phyloP scores from a whole-genome alignment of 2,329 filamentous ascomycete species.

The Cryphonectria naterciae region DNA sequence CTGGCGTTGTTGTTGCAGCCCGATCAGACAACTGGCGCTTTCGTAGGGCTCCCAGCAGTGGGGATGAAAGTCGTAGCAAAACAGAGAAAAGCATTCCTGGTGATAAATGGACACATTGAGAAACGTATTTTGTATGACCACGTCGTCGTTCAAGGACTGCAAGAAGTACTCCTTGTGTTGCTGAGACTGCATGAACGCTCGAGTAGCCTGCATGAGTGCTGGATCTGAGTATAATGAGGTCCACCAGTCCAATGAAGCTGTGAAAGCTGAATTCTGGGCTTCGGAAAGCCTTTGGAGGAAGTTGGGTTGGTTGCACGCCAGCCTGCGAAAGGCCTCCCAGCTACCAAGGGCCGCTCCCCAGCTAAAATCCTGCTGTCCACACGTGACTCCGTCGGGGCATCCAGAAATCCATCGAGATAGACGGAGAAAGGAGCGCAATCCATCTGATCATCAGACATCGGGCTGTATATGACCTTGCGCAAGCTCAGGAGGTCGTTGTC shows the following conservation, averaged over 20 bases:
- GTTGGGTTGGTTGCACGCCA: too few species aligned
- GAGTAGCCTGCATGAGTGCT: neutral
- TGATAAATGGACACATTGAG: neutral
- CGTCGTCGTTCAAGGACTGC: neutral
- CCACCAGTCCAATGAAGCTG: neutral
- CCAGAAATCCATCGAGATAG: too few species aligned
- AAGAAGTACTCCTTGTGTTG: neutral
- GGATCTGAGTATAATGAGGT: neutral
- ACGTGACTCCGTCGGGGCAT: too few species aligned
- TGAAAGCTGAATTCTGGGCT: neutral
- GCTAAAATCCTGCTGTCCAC: too few species aligned
- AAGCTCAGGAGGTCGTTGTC: too few species aligned
- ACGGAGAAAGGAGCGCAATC: too few species aligned
- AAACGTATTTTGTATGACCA: neutral
- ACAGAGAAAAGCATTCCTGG: neutral
- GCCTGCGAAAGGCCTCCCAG: too few species aligned
- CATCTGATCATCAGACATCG: too few species aligned
- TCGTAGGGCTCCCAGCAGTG: slow-evolving; percentile 3
- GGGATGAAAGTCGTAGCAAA: slow-evolving; percentile 1
- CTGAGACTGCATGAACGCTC: slow-evolving; percentile 3
- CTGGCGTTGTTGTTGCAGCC: neutral
- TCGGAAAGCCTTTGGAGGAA: too few species aligned
- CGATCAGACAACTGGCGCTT: neutral
- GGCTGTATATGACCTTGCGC: too few species aligned
- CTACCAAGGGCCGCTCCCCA: too few species aligned